Evolutionary conservation across 345 rosid species (phyloP).

Genomic region (Gynandropsis gynandra): DNA sequence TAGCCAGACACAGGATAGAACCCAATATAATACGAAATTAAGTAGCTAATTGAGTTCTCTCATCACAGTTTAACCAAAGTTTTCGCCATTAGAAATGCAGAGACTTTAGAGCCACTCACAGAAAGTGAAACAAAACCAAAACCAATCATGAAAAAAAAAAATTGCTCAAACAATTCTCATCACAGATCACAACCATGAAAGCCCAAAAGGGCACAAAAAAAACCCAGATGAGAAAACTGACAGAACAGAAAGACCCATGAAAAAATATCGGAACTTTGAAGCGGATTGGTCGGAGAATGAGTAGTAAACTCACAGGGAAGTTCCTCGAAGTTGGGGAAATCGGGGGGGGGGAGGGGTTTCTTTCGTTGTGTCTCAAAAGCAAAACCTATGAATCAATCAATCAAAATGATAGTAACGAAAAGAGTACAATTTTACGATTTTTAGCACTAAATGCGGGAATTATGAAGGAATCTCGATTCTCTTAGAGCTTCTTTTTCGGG

Average conservation of each 20-base stretch:
- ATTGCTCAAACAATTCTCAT: conserved; percentile 24
- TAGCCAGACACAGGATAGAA: background rate
- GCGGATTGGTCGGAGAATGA: conserved; percentile 13
- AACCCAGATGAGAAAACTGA: conserved; percentile 23
- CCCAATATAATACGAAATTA: background rate
- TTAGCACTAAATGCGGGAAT: background rate
- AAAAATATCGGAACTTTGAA: conserved; percentile 20
- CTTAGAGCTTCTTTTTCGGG: conserved; percentile 8
- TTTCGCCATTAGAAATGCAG: conserved; percentile 5
- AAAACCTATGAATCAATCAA: background rate
- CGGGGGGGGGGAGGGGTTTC: too few relatives aligned
- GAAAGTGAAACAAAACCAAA: conserved; percentile 11
- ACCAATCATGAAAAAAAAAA: conserved; percentile 13
- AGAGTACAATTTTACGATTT: conserved; percentile 14
- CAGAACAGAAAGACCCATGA: conserved; percentile 23
- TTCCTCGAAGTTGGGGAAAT: background rate
- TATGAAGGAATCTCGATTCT: conserved; percentile 14
- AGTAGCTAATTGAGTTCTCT: background rate
- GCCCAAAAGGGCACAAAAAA: background rate
- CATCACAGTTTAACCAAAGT: background rate
- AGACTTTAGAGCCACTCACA: background rate
- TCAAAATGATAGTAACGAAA: background rate
- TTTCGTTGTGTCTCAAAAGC: background rate
- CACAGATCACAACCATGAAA: conserved; percentile 1
- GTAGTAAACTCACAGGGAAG: conserved; percentile 30